Base-by-base conservation (phyloP, 2,329 filamentous ascomycete species). In the Calonectria fujianensis region DNA sequence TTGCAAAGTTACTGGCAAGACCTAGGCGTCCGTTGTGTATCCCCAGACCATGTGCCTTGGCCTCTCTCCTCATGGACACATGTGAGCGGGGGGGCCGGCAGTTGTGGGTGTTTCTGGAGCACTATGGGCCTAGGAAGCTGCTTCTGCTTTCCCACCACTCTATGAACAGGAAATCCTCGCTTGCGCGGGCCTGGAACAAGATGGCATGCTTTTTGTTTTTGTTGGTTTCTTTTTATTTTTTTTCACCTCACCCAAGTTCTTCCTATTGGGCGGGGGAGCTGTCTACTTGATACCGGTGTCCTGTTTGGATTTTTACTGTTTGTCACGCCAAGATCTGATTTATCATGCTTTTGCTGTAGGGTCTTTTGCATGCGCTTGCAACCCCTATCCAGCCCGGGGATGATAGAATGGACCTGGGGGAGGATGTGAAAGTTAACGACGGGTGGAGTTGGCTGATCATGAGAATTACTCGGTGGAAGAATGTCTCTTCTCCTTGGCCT, bases 1-100 rank as follows among this genome's bases (percentile, higher is more conserved):
- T 76, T 73, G 78, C 77, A 79, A 77, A 75, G 75, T 77, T 73
- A 77, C 75, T 74, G 77, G 73, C 69, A 70, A 73, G 39, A 70
- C 59, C 50, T 75, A 61, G 73, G 70, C 66, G 41, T 73, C 59
- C 64, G 51, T 37, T 69, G 66, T 54, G 66, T 54, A 51, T 73
- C 65, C 59, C 45, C 41, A 29, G 57, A 39, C 67, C 61, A 37
- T 63, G 29, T 73, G 57, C 52, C 66, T 59, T 32, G 50, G 20
- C 51, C 18, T 27, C 24, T 51, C 72, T 61, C 20, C 54, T 48
- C 32, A 65, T 64, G 48, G 32, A 48, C 31, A 64, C 32, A 9
- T 64, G 37, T 73, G 61, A 72, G 70, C 73, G 70, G 75, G 73
- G 69, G 41, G 41, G 41, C 39, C 37, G 73, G 69, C 73, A 72